phyloP scores from a whole-genome alignment of 75 land plant genomes.

The Ceratopteris richardii region DNA sequence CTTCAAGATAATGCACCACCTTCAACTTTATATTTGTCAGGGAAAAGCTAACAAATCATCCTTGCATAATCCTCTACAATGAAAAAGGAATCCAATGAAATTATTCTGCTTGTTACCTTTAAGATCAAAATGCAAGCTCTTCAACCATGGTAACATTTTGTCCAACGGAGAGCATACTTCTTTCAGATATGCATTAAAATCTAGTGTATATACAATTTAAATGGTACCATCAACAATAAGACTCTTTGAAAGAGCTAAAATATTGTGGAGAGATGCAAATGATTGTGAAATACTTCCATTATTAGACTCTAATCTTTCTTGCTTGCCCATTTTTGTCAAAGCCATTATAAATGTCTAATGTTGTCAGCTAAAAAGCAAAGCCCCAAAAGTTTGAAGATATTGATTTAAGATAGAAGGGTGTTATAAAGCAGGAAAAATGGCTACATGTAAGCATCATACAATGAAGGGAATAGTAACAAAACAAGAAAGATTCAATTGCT shows the following conservation, averaged over 20 bases:
- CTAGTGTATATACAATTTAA: slow-evolving; percentile 31
- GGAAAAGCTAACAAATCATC: too few species aligned
- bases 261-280: slow-evolving; percentile 68
- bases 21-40: too few species aligned
- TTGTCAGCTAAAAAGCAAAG: too few species aligned
- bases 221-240: slow-evolving; percentile 19
- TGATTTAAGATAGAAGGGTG: slow-evolving; percentile 47
- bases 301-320: neutral
- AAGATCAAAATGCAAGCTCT: slow-evolving; percentile 15
- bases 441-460: slow-evolving; percentile 42
- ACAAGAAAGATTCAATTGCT: slow-evolving; percentile 36
- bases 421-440: slow-evolving; percentile 62
- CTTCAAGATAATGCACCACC: slow-evolving; percentile 32
- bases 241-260: slow-evolving; percentile 42
- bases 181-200: slow-evolving; percentile 42
- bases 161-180: slow-evolving; percentile 48
- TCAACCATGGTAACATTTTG: slow-evolving; percentile 37
- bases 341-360: too few species aligned
- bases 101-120: slow-evolving; percentile 3
- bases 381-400: slow-evolving; percentile 51
- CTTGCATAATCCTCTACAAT: slow-evolving; percentile 12
- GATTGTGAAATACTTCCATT: slow-evolving; percentile 33
- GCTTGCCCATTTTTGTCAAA: slow-evolving; percentile 1
- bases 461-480: slow-evolving; percentile 75
- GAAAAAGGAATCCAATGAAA: slow-evolving; percentile 12